Conservation (phyloP, 148 eudicot species). For the Nepenthes gracilis region DNA sequence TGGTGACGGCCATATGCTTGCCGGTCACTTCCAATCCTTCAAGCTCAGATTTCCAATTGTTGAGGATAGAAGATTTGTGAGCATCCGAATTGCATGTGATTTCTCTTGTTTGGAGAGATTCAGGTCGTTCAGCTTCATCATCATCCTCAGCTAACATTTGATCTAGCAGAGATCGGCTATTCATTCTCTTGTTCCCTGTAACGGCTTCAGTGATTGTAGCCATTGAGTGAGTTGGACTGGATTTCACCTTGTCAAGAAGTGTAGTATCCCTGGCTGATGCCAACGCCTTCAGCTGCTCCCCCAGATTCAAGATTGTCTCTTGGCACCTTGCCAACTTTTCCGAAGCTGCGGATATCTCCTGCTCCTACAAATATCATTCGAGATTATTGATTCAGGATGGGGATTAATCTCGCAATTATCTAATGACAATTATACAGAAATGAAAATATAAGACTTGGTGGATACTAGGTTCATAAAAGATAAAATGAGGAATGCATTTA, state of each 20-base stretch:
- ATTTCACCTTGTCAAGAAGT: slow-evolving; percentile 29
- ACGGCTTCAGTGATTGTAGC: slow-evolving; percentile 10
- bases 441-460: background rate
- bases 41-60: background rate
- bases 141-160: slow-evolving; percentile 70
- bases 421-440: no score
- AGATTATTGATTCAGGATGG: background rate
- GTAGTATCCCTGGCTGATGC: slow-evolving; percentile 36
- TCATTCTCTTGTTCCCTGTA: slow-evolving; percentile 3
- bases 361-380: slow-evolving; percentile 32
- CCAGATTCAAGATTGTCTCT: slow-evolving; percentile 68
- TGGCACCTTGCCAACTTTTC: slow-evolving; percentile 87
- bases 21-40: slow-evolving; percentile 1
- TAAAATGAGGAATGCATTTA: no score
- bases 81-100: slow-evolving; percentile 22
- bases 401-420: no score
- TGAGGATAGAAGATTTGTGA: background rate
- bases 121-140: slow-evolving; percentile 20
- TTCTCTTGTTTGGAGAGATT: slow-evolving; percentile 37
- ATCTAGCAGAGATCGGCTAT: slow-evolving; percentile 49
- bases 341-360: slow-evolving; percentile 66
- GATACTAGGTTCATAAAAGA: no score
- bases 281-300: slow-evolving; percentile 70
- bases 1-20: slow-evolving; percentile 2
- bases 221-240: slow-evolving; percentile 17